Conservation (phyloP, 2,329 filamentous ascomycete genomes). For the Nigrospora osmanthi region DNA sequence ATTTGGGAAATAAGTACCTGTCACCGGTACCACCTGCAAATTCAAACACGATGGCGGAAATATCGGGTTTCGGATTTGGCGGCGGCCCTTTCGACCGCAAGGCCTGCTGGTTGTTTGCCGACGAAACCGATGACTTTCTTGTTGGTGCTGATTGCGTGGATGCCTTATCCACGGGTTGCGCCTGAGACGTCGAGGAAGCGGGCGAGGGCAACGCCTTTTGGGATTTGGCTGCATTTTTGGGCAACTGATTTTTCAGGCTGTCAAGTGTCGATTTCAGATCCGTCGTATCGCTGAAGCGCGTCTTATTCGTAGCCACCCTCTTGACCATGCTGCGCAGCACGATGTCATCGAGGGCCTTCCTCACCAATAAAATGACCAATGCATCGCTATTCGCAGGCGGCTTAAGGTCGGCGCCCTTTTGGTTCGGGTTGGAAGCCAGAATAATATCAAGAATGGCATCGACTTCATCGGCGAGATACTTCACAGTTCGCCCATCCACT, state of each 20-base stretch:
- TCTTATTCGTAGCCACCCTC: conserved; percentile 43
- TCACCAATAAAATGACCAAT: conserved; percentile 48
- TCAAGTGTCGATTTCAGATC: conserved; percentile 48
- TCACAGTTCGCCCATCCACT: conserved; percentile 48
- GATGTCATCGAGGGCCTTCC: conserved; percentile 45
- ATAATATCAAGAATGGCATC: conserved; percentile 51
- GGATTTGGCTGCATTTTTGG: conserved; percentile 23
- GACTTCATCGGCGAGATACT: conserved; percentile 53
- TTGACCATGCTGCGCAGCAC: conserved; percentile 41
- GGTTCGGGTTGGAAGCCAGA: conserved; percentile 48
- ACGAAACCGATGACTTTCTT: conserved; percentile 17
- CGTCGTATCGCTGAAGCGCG: conserved; percentile 42
- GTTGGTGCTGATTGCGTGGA: conserved; percentile 18
- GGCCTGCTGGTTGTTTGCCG: conserved; percentile 36
- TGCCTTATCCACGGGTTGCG: conserved; percentile 15
- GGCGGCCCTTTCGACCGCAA: conserved; percentile 53
- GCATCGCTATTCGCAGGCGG: conserved; percentile 47
- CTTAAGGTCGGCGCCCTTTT: conserved; percentile 43
- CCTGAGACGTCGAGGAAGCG: conserved; percentile 10
- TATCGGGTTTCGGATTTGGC: conserved; percentile 45
- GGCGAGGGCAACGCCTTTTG: background rate
- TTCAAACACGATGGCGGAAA: conserved; percentile 61
- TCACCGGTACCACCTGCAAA: conserved; percentile 62
- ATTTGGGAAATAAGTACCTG: conserved; percentile 70
- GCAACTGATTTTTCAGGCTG: conserved; percentile 32